Evolutionary conservation across 305 asterid genomes (phyloP).

Genomic region (Plantago lanceolata): DNA sequence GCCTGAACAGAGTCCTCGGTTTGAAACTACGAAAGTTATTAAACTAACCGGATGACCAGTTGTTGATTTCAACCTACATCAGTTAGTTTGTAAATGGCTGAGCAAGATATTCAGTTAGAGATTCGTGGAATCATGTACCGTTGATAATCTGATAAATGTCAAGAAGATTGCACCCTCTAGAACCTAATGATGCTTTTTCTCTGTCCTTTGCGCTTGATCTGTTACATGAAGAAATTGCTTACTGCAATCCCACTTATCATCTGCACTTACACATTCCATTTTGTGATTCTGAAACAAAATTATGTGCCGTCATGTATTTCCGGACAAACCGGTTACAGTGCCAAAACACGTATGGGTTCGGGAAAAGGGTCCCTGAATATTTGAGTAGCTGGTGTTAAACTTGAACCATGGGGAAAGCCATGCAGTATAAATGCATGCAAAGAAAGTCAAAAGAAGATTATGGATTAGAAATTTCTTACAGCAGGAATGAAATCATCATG

Average conservation of each 20-base stretch:
- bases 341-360: no score
- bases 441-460: slow-evolving; percentile 6
- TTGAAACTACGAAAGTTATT: neutral
- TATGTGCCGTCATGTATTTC: no score
- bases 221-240: no score
- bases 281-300: no score
- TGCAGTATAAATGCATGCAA: neutral
- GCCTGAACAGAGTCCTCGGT: neutral
- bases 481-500: slow-evolving; percentile 1
- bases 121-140: neutral
- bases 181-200: neutral
- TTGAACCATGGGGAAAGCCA: no score
- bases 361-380: no score
- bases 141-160: neutral
- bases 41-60: neutral
- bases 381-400: no score
- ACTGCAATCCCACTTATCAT: no score
- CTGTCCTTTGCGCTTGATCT: neutral
- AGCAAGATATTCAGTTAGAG: no score
- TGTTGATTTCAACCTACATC: neutral
- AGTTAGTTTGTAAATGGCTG: neutral
- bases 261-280: no score
- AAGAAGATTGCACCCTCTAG: neutral
- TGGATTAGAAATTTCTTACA: neutral
- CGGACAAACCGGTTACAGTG: no score